A percentile compares a stretch with the other conserved stretches of the same genome.
Conservation (phyloP, 23 red algal genomes). For the Pyropia haitanensis region DNA sequence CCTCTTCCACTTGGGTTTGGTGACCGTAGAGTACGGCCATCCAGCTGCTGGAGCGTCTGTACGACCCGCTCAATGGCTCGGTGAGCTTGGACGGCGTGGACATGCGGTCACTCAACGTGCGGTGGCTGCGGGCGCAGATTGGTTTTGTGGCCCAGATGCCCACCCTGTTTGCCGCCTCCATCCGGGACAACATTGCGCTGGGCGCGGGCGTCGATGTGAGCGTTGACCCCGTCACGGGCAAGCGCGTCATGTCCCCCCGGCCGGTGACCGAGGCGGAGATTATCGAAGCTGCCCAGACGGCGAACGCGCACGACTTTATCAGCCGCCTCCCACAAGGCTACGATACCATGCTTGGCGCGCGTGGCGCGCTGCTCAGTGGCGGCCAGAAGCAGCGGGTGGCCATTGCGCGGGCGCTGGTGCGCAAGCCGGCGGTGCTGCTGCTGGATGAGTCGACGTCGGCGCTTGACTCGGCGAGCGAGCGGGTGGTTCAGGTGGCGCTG, state of each 20-base stretch:
- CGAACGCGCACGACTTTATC: constrained; percentile 89
- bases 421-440: constrained; percentile 63
- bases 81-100: constrained; percentile 61
- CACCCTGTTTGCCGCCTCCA: constrained; percentile 79
- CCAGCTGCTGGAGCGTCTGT: constrained; percentile 72
- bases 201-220: constrained; percentile 43
- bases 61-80: constrained; percentile 40
- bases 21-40: constrained; percentile 39
- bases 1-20: no score
- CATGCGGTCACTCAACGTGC: constrained; percentile 53
- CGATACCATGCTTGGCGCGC: constrained; percentile 84
- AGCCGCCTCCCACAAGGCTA: constrained; percentile 69
- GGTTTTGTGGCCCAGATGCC: constrained; percentile 93
- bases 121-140: constrained; percentile 71
- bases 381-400: constrained; percentile 96
- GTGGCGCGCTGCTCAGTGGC: constrained; percentile 73
- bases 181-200: constrained; percentile 86
- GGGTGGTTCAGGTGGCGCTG: constrained; percentile 82
- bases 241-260: constrained; percentile 27
- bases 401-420: constrained; percentile 83
- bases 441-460: constrained; percentile 84
- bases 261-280: constrained; percentile 63
- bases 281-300: constrained; percentile 54
- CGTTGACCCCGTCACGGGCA: constrained; percentile 13
- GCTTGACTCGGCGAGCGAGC: constrained; percentile 69